phyloP scores from a whole-genome alignment of 305 asterid species.

The Fraxinus dipetala region DNA sequence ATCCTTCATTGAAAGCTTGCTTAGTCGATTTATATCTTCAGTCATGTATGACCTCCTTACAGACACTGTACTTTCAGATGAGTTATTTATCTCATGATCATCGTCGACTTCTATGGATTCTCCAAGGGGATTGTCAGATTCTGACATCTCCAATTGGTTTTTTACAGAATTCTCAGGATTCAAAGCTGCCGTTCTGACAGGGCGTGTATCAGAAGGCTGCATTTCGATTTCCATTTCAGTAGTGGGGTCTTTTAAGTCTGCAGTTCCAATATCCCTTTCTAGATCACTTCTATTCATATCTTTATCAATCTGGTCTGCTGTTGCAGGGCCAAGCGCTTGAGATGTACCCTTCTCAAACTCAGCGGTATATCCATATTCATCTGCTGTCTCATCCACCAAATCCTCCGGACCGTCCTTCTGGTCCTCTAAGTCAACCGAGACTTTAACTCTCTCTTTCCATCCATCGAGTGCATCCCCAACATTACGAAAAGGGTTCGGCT shows the following conservation, averaged over 20 bases:
- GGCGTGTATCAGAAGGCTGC: slow-evolving; percentile 42
- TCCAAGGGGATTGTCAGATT: slow-evolving; percentile 43
- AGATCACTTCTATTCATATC: slow-evolving; percentile 49
- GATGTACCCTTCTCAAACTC: slow-evolving; percentile 79
- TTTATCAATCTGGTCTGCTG: slow-evolving; percentile 69
- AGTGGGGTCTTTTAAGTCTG: slow-evolving; percentile 37
- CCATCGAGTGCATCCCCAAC: slow-evolving; percentile 94
- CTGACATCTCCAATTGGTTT: slow-evolving; percentile 29
- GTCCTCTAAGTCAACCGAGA: slow-evolving; percentile 67
- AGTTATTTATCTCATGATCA: slow-evolving; percentile 26
- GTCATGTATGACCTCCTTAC: slow-evolving; percentile 47
- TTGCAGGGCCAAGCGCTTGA: slow-evolving; percentile 97
- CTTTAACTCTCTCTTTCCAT: slow-evolving; percentile 94
- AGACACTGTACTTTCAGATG: slow-evolving; percentile 52
- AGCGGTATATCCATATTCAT: slow-evolving; percentile 85
- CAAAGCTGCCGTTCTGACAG: slow-evolving; percentile 36
- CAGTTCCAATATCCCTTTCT: slow-evolving; percentile 38
- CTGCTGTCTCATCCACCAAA: slow-evolving; percentile 63
- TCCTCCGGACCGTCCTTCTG: slow-evolving; percentile 42
- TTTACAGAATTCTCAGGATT: slow-evolving; percentile 32
- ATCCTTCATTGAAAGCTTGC: slow-evolving; percentile 39
- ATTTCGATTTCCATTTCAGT: slow-evolving; percentile 53
- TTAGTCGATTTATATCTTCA: slow-evolving; percentile 45
- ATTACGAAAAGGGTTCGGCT: slow-evolving; percentile 83
- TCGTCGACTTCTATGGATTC: slow-evolving; percentile 39